Evolutionary conservation across 2,329 filamentous ascomycete genomes (phyloP).

Genomic region (Colletotrichum viniferum): DNA sequence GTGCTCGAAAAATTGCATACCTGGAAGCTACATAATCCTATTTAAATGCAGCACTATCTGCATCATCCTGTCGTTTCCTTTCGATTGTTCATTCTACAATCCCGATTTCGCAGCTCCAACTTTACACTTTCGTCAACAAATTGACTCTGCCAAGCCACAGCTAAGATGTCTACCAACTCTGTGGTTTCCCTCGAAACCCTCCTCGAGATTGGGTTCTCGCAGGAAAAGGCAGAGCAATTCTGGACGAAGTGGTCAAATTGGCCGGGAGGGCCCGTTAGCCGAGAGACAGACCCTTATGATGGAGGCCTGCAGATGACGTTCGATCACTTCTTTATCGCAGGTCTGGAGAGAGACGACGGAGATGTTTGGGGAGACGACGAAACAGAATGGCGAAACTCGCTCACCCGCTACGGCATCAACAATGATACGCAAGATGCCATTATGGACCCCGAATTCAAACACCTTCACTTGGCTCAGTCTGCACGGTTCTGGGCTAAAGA

Average conservation of each 20-base stretch:
- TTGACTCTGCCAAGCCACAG: background rate
- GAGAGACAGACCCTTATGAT: background rate
- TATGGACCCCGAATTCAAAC: background rate
- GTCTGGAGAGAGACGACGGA: background rate
- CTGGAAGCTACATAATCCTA: background rate
- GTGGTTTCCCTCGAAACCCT: background rate
- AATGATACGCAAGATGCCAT: background rate
- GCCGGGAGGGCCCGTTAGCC: background rate
- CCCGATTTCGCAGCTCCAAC: background rate
- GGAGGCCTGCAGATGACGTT: background rate
- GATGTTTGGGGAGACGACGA: background rate
- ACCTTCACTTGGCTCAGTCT: background rate
- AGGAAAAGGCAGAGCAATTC: background rate
- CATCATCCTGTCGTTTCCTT: background rate
- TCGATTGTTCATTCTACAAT: background rate
- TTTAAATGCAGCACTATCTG: background rate
- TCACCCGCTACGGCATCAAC: background rate
- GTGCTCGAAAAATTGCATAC: background rate
- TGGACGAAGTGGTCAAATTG: background rate
- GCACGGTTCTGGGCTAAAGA: background rate
- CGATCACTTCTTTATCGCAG: background rate
- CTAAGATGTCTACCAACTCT: background rate
- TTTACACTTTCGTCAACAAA: background rate
- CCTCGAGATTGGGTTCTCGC: background rate
- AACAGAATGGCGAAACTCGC: background rate